Evolutionary conservation across 805 yeast species (phyloP), one percentile per base, ranked within the genome.

Genomic region (Metschnikowia anglica): DNA sequence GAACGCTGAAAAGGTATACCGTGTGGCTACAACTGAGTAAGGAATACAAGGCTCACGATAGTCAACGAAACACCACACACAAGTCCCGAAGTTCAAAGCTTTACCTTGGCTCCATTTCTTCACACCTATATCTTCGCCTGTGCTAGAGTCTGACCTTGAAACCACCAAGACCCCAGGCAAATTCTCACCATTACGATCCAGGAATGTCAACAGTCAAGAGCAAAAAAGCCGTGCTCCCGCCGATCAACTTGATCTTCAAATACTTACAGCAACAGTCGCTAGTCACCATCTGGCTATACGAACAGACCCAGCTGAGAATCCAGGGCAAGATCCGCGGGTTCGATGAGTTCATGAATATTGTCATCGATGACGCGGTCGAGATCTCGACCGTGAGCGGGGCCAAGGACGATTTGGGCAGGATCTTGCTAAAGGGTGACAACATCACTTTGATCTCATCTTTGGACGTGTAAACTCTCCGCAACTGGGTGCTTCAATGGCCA

Each of bases 321-420:
- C 86, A 85, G 53, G 99, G 99, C 1, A 78, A 75, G 47, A 82
- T 93, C 23, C 73, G 83, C 47, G 99, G 99, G 1, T 91, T 95
- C 64, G 99, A 93, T 63, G 99, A 95, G 68, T 91, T 90, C 58
- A 95, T 93, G 99, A 93, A 93, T 60, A 66, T 79, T 9, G 82
- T 78, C 16, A 50, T 79, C 11, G 83, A 78, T 43, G 81, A 79
- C 20, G 82, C 83, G 1, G 66, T 69, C 12, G 96, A 95, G 54
- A 70, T 91, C 5, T 70, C 74, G 39, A 63, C 66, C 4, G 59
- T 60, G n/a, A 75, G 74, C 28, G 80, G 80, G 1, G 48, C 72
- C 1, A 69, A 70, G 41, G 76, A 79, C 20, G 64, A 66, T n/a
- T 58, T 88, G 44, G 96, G 96, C 1, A 71, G 85, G 45, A 78